Base-by-base conservation (phyloP, 2,329 filamentous ascomycete species). In the Rugonectria rugulosa region DNA sequence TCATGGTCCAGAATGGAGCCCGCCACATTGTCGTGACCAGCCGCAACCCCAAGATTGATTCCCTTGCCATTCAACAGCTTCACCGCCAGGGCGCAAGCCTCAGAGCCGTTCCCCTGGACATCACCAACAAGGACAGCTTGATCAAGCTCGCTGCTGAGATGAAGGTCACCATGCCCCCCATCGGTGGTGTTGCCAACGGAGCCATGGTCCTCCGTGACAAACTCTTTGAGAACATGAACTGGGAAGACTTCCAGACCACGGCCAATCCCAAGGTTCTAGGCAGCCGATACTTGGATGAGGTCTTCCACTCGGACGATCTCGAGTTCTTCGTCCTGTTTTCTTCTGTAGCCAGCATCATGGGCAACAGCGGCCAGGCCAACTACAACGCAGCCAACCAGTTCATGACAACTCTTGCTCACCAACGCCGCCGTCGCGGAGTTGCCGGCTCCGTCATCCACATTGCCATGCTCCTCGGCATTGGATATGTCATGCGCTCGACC, bases 1-100 rank as follows among this genome's bases (percentile, higher is more conserved):
- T 69, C 72, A 77, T 78, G 76, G 65, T 73, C 5, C 37, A 29
- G 1, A 65, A 66, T 7, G 77, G 75, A 3, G 77, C 75, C 5
- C 58, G 68, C 9, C 56, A 72, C 38, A 42, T 79, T 5, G 71
- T 68, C 2, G 34, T 81, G 2, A 70, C 73, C 0, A 77, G 74
- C 44, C 73, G 78, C 3, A 70, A 65, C 14, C 71, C 77, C 2
- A 66, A 70, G 2, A 53, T 77, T 3, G 64, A 74, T n/a, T 26
- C 62, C 7, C 40, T 26, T n/a, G n/a, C n/a, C n/a, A n/a, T n/a
- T n/a, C n/a, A n/a, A n/a, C n/a, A n/a, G n/a, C n/a, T n/a, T n/a
- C n/a, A n/a, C n/a, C n/a, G n/a, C n/a, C n/a, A n/a, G n/a, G n/a
- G n/a, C n/a, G n/a, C n/a, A n/a, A n/a, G n/a, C n/a, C n/a, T n/a